Conservation (phyloP, 2,329 filamentous ascomycete genomes). For the Bipolaris victoriae region DNA sequence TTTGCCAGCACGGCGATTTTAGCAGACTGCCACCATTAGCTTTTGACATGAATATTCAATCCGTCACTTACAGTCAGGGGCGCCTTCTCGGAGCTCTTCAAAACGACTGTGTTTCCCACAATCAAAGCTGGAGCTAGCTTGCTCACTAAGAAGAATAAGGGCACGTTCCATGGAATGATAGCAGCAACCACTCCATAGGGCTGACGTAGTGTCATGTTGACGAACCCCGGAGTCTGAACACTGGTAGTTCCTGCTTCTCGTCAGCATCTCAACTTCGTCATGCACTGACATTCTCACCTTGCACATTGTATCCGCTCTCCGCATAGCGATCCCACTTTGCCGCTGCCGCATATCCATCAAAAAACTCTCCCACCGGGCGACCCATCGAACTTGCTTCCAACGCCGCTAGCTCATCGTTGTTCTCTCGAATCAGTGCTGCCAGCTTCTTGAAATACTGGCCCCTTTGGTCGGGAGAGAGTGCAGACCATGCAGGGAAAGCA, state of each 20-base stretch:
- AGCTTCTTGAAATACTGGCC: conserved; percentile 61
- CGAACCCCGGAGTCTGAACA: conserved; percentile 39
- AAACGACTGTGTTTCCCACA: conserved; percentile 42
- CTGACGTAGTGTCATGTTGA: conserved; percentile 76
- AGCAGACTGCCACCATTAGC: conserved; percentile 71
- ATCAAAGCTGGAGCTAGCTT: conserved; percentile 43
- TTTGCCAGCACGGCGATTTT: conserved; percentile 78
- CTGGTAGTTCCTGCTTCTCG: conserved; percentile 70
- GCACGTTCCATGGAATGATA: conserved; percentile 69
- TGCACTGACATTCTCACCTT: conserved; percentile 36
- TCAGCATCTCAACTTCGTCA: not conserved
- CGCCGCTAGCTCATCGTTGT: conserved; percentile 80
- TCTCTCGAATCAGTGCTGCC: conserved; percentile 75
- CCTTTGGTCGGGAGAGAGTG: conserved; percentile 33
- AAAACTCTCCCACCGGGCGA: conserved; percentile 80
- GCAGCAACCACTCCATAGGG: conserved; percentile 79
- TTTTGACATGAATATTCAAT: conserved; percentile 48
- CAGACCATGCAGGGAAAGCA: conserved; percentile 77
- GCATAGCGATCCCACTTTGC: conserved; percentile 79
- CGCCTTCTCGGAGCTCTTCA: conserved; percentile 50
- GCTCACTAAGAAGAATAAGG: conserved; percentile 34
- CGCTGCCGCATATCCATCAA: conserved; percentile 77
- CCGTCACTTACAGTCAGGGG: conserved; percentile 73
- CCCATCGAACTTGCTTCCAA: conserved; percentile 86
- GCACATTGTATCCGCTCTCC: conserved; percentile 76